Base-by-base conservation (phyloP, 2,329 filamentous ascomycete species). In the Exophiala mesophila region DNA sequence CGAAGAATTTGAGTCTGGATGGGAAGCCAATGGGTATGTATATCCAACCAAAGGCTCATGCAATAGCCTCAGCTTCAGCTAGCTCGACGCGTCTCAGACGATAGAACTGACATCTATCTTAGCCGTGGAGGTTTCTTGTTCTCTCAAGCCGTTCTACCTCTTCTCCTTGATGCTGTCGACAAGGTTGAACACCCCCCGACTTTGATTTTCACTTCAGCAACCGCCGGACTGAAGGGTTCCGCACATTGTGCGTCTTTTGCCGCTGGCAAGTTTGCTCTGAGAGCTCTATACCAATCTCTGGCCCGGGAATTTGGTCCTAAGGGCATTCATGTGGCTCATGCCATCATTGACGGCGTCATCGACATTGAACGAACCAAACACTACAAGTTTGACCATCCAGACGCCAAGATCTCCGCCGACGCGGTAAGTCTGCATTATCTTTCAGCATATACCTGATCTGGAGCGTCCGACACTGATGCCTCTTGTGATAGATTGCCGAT, bases 161-260 rank as follows among this genome's bases (percentile, higher is more conserved):
- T 82, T 1, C 75, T 94, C 1, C 72, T 89, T 2, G 72, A 79
- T 16, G 71, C 80, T 0, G 74, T 79, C 1, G 56, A 63, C 23
- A 62, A 63, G 0, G 65, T 75, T 0, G 69, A 74, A 21, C 65
- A 87, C 57, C 85, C 88, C 3, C 88, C 88, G 0, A 83, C 83
- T 0, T 69, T 95, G 15, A 83, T 95, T 57, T 85, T 94, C 64
- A 94, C 88, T 0, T 88, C 88, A 21, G 88, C 88, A 0, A 94
- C 88, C 0, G 88, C 87, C 0, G 86, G 83, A 0, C 54, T 90
- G 13, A 83, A 82, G 56, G 85, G 84, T 3, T 83, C 79, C 8
- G 80, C 85, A 1, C 68, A 70, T 9, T 84, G 88, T 62, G 70
- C 79, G 1, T 67, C 76, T 5, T 94, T 95, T 58, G 83, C 87